Conservation (phyloP, 192 early-diverging fungal species). For the Linnemannia hyalina region DNA sequence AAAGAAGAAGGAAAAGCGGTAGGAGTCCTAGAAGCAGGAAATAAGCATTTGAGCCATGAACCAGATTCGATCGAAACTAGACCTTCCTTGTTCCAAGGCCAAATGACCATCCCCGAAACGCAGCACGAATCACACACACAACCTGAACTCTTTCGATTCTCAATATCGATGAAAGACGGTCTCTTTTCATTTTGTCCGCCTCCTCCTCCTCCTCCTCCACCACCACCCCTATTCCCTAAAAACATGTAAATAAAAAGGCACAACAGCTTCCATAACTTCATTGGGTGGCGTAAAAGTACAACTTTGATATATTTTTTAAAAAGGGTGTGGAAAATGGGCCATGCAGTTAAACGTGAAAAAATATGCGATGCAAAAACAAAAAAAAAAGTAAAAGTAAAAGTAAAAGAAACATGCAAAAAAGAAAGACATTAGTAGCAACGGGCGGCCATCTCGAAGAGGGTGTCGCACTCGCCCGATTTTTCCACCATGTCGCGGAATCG, state of each 20-base stretch:
- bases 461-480: constrained; percentile 85
- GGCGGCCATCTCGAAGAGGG: constrained; percentile 69
- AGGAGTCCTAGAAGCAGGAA: background rate
- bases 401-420: background rate
- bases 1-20: background rate
- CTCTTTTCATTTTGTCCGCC: constrained; percentile 23
- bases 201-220: background rate
- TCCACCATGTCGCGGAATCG: constrained; percentile 83
- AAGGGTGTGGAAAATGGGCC: background rate
- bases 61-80: background rate
- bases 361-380: constrained; percentile 8
- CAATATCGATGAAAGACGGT: constrained; percentile 28
- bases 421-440: constrained; percentile 26
- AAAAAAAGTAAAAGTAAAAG: background rate
- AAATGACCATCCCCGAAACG: constrained; percentile 28
- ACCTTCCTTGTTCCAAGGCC: constrained; percentile 40
- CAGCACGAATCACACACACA: background rate
- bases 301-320: background rate
- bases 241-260: background rate
- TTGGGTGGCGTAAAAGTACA: too few relatives aligned
- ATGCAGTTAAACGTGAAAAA: background rate
- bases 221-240: background rate
- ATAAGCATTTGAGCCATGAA: background rate
- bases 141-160: constrained; percentile 38
- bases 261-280: too few relatives aligned